These are phyloP conservation scores for Skeletonema marinoi DNA, from an alignment of 108 stramenopile species.

Conservation along the genomic window DNA sequence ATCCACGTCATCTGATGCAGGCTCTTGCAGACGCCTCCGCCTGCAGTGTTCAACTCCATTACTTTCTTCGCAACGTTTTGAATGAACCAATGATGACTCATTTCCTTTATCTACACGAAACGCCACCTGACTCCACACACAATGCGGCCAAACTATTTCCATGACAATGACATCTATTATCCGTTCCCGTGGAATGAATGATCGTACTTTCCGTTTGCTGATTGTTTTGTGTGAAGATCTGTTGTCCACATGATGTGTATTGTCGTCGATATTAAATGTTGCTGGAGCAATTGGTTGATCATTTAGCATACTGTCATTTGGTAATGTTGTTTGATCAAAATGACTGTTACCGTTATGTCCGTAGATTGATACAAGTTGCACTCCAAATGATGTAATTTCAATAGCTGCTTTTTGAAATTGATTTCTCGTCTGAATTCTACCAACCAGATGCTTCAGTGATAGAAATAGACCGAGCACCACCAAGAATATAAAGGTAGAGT, in stretches of 20 bases:
- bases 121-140: slow-evolving; percentile 45
- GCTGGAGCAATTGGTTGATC: neutral
- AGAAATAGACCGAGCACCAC: neutral
- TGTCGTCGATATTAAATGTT: neutral
- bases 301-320: neutral
- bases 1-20: neutral
- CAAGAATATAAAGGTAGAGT: neutral
- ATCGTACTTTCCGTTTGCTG: slow-evolving; percentile 6
- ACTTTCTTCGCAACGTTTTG: neutral
- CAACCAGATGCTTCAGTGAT: neutral
- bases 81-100: neutral
- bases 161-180: slow-evolving; percentile 48
- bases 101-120: slow-evolving; percentile 25
- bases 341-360: neutral
- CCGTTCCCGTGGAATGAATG: slow-evolving; percentile 32
- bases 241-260: slow-evolving; percentile 1
- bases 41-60: neutral
- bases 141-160: slow-evolving; percentile 51
- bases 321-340: neutral
- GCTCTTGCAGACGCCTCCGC: neutral
- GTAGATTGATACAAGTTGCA: slow-evolving; percentile 27
- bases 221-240: neutral
- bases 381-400: slow-evolving; percentile 28
- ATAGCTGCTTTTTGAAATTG: slow-evolving; percentile 23
- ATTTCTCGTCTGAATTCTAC: neutral